phyloP scores from a whole-genome alignment of 164 flowering plant genomes.

The Magnolia changhungtana region DNA sequence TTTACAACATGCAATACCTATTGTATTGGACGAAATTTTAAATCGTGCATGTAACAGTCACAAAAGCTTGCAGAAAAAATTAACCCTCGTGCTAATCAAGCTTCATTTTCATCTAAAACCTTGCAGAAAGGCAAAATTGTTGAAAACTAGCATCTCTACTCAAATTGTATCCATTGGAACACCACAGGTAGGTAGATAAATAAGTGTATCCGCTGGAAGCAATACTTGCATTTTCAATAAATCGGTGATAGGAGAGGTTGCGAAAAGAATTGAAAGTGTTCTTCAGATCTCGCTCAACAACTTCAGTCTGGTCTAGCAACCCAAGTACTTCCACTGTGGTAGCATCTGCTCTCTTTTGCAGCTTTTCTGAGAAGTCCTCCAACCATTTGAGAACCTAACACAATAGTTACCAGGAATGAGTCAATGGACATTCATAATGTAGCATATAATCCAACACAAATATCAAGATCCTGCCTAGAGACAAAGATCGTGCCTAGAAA shows the following conservation, averaged over 20 bases:
- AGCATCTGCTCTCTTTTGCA: slow-evolving; percentile 23
- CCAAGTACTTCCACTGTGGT: slow-evolving; percentile 15
- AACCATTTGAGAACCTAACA: slow-evolving; percentile 26
- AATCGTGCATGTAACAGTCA: neutral
- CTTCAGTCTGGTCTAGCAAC: slow-evolving; percentile 20
- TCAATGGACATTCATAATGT: neutral
- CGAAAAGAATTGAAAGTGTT: slow-evolving; percentile 24
- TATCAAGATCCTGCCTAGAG: neutral
- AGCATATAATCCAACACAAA: neutral
- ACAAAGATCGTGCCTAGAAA: neutral
- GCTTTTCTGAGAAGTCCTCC: slow-evolving; percentile 22
- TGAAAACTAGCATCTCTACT: neutral
- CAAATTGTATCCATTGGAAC: neutral
- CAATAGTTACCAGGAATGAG: neutral
- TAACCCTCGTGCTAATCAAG: neutral
- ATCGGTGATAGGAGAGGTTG: slow-evolving; percentile 11
- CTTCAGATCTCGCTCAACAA: slow-evolving; percentile 27
- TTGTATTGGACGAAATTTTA: neutral
- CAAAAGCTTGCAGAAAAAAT: neutral
- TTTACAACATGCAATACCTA: too few relatives aligned
- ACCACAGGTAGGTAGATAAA: neutral
- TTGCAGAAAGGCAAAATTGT: neutral
- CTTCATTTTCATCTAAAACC: neutral
- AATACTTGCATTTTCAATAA: slow-evolving; percentile 18
- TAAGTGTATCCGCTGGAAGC: neutral